Base-by-base conservation (phyloP, 352 stramenopile species). In the Phytophthora aleatoria region DNA sequence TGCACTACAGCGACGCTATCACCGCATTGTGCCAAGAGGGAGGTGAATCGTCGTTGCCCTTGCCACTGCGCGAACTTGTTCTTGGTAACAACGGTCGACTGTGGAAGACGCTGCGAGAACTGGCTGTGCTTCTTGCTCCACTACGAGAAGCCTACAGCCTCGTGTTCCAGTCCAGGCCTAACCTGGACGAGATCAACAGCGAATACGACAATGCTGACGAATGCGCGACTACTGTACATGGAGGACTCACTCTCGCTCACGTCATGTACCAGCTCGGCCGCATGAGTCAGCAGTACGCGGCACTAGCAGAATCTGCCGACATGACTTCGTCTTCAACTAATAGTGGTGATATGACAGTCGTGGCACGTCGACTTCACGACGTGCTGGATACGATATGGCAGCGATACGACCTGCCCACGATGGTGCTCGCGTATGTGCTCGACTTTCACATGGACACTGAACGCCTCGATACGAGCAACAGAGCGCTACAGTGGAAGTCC, bases 241-340 rank as follows among this genome's bases (percentile, higher is more conserved):
- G 55, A 48, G 79, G 77, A 27, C 68, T 91, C 26, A 93, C 81
- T 33, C 69, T 95, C 3, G 79, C 79, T 26, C 83, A 93, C 41
- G 68, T 93, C 27, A 90, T 91, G 79, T 91, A 93, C 60, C 82
- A 92, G 49, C 74, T 92, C 9, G 83, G 75, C 4, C 81, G 86
- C 1, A 85, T 95, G 77, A 83, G 71, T 47, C 83, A 92, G 54
- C 76, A 88, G 52, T 95, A 92, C 50, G 64, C 71, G 7, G 71
- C 65, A 0, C 61, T 90, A 3, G 63, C 70, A 38, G 57, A 75
- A 41, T 39, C 61, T 36, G 11, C 61, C 10, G 38, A 49, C 13
- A 20, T 76, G 36, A 43, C 38, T 43, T 28, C 50, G 16, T 58
- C 45, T 3, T 68, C 55, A 27, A 56, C 44, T 2, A 74, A 47